Base-by-base conservation (phyloP, 306 rosid genomes). In the Pyrus betulifolia region DNA sequence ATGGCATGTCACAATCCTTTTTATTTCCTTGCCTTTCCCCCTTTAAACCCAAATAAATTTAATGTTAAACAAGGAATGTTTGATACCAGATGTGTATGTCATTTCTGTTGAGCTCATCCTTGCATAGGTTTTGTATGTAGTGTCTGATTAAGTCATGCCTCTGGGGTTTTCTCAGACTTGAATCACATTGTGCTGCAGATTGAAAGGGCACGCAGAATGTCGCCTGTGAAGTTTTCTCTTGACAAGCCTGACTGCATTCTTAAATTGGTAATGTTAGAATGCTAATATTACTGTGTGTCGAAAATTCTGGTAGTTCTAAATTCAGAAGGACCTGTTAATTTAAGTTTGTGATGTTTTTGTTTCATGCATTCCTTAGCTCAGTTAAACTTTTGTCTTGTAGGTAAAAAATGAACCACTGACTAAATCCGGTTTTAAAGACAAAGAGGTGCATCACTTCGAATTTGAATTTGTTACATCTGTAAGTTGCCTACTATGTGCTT, bases 361-460 rank as follows among this genome's bases (percentile, higher is more conserved):
- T 21, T 49, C 38, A 59, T 77, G 63, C 54, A 35, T 65, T 13
- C 40, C 78, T 68, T 62, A 21, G 65, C 35, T 83, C 74, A 52
- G 80, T 73, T 77, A 27, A 44, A 75, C 78, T 76, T 63, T 82
- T 51, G 66, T 78, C 35, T 7, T 86, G 85, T 79, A 94, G 97
- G 86, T 86, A 8, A 90, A 84, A 81, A 94, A 92, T 79, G 92
- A 86, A 74, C 89, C 74, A 40, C 78, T 94, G 84, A 82, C 95
- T 68, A 89, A 70, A 82, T 82, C 87, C 79, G 88, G 82, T 77
- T 69, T 70, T 64, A 60, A 60, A 74, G 96, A 81, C 80, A 94
- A 91, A 83, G 93, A 92, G 71, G 96, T 92, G 75, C 91, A 89
- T 67, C 97, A 90, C 89, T 84, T 89, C 54, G 96, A 91, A 86